These are phyloP conservation scores for Ulota crispa DNA, from an alignment of 225 moss, liverwort and hornwort genomes.

Conservation along the genomic window DNA sequence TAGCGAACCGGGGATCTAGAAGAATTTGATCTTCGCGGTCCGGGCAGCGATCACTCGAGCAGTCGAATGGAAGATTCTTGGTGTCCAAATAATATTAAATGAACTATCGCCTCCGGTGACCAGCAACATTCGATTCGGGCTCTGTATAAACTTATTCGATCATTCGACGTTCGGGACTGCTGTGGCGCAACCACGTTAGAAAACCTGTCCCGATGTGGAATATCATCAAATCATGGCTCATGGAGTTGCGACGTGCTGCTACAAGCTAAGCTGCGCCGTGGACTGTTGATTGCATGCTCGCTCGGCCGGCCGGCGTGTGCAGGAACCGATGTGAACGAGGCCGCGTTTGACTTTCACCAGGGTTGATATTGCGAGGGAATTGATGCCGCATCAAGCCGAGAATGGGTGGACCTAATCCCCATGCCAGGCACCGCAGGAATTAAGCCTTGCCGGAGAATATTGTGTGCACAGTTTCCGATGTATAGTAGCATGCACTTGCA, in stretches of 20 bases:
- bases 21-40: background rate
- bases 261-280: no score
- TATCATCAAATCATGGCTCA: background rate
- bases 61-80: slow-evolving; percentile 8
- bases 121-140: slow-evolving; percentile 1
- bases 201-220: background rate
- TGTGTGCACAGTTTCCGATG: background rate
- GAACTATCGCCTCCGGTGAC: background rate
- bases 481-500: background rate
- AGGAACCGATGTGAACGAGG: background rate
- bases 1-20: background rate
- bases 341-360: slow-evolving; percentile 4
- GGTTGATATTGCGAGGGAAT: background rate
- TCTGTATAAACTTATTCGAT: background rate
- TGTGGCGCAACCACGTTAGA: background rate
- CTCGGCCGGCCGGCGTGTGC: no score
- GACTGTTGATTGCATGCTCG: background rate
- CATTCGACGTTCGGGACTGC: background rate
- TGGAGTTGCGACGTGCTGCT: no score
- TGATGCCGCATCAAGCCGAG: slow-evolving; percentile 8
- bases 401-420: slow-evolving; percentile 20
- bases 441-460: slow-evolving; percentile 10
- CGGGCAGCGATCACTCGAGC: background rate
- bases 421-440: slow-evolving; percentile 18
- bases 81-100: background rate